Evolutionary conservation across 495 filamentous ascomycete genomes (phyloP), one percentile per base, ranked within the genome.

Genomic region (Tuber magnatum): DNA sequence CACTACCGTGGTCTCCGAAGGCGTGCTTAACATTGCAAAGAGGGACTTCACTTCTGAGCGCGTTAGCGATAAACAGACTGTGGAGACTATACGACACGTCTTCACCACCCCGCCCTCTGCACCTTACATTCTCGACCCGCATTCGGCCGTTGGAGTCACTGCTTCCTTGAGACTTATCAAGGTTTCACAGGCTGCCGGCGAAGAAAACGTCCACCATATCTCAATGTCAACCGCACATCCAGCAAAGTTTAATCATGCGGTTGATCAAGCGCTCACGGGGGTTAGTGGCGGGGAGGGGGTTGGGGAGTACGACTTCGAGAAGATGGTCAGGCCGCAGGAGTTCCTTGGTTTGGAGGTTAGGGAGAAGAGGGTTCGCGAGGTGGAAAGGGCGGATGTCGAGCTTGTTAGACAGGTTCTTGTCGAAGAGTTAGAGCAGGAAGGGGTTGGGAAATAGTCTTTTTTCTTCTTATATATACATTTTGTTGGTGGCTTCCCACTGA

Each of bases 191-290:
- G 40, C 42, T 7, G 77, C 71, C 5, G 40, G 68, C 14, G 78
- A 84, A 39, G 83, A 86, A 14, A 80, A 83, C 28, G 85, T 84
- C 32, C 85, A 87, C 72, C 91, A 92, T 81, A 92, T 99, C 82
- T 89, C 93, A 4, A 88, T 97, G 8, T 91, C 92, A 8, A 98
- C 94, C 3, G 94, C 94, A 14, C 94, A 97, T 85, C 94, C 94
- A 5, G 94, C 94, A 61, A 98, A 98, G 84, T 97, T 97, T 82
- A 88, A 89, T 16, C 87, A 88, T 69, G 93, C 92, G 0, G 94
- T 98, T 7, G 88, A 91, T 74, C 79, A 89, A 48, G 93, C 94
- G 1, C 84, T 97, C 83, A 87, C 88, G 39, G 88, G 86, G 35
- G 86, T 91, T 83, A 78, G 85, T 10, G 88, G 86, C 0, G 56